Base-by-base conservation (phyloP, 116 monocot species). In the Thalassia testudinum region DNA sequence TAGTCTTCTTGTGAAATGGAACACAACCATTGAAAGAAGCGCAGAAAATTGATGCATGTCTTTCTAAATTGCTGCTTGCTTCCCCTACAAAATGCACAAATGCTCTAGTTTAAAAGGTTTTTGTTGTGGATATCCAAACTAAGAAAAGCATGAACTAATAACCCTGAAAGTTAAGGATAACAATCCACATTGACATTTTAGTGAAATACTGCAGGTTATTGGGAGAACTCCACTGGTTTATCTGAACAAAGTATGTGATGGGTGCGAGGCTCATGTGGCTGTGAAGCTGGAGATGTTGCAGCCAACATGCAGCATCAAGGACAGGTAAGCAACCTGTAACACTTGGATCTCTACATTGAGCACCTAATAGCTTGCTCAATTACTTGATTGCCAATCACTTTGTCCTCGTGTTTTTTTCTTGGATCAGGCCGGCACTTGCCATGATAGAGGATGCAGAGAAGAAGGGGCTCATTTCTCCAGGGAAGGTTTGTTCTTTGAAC, bases 211-310 rank as follows among this genome's bases (percentile, higher is more conserved):
- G 47, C 83, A 95, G 93, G 61, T 95, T 21, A 85, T 95, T 53
- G 93, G 93, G 59, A 71, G 78, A 53, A 95, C 93, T 0, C 93
- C 93, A 8, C 40, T 95, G 38, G 88, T 95, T 42, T 95, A 78
- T 54, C 72, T 95, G 60, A 95, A 87, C 84, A 87, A 78, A 52
- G 84, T 95, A 19, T 69, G 58, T 49, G 93, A 87, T 50, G 88
- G 87, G 6, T 87, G 84, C 47, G 78, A 71, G 45, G 88, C 85
- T 53, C 65, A 44, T 14, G 67, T 95, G 50, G 93, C 93, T 0
- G 81, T 73, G 24, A 95, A 95, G 76, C 59, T 87, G 21, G 93
- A 95, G 60, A 84, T 77, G 58, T 53, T 81, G 78, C 88, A 95
- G 47, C 88, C 93, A 21, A 85, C 81, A 13, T 87, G 81, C 65